These are phyloP conservation scores for Sclerospora graminicola DNA, from an alignment of 352 stramenopile species.

Conservation along the genomic window DNA sequence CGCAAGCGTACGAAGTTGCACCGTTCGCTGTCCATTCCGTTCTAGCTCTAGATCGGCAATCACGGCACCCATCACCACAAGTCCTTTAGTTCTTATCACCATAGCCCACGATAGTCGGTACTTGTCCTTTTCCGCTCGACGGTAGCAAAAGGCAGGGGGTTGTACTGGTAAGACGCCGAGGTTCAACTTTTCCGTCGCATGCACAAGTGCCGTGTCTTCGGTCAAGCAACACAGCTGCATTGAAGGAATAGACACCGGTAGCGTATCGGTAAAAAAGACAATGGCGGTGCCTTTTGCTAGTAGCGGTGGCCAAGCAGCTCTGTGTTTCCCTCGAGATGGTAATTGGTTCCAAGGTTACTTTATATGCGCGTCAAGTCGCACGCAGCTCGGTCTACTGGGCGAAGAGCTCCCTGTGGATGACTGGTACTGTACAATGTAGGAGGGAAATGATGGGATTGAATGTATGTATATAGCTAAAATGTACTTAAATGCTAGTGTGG, in stretches of 20 bases:
- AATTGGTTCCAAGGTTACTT: slow-evolving; percentile 68
- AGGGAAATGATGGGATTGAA: not conserved
- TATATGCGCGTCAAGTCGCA: slow-evolving; percentile 20
- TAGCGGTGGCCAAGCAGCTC: slow-evolving; percentile 26
- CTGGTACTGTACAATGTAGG: slow-evolving; percentile 19
- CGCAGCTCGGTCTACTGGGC: slow-evolving; percentile 46
- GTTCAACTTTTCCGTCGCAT: slow-evolving; percentile 54
- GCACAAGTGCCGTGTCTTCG: slow-evolving; percentile 29
- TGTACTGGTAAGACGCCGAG: slow-evolving; percentile 56
- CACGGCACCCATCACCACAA: slow-evolving; percentile 17
- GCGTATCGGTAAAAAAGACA: slow-evolving; percentile 10
- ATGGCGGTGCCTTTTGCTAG: slow-evolving; percentile 21
- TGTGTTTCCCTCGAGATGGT: slow-evolving; percentile 46
- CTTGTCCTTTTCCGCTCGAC: slow-evolving; percentile 36
- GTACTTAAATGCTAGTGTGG: slow-evolving; percentile 25
- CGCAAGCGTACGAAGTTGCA: slow-evolving; percentile 39
- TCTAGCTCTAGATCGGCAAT: slow-evolving; percentile 33
- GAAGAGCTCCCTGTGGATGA: slow-evolving; percentile 54
- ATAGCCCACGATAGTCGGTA: slow-evolving; percentile 40
- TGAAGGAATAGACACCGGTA: not conserved
- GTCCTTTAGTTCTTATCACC: not conserved
- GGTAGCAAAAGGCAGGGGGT: slow-evolving; percentile 50
- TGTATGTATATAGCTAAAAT: not conserved
- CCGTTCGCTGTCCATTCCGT: slow-evolving; percentile 9
- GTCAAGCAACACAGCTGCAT: slow-evolving; percentile 38